Evolutionary conservation across 2,329 filamentous ascomycete species (phyloP).

Genomic region (Atkinsonella texensis): DNA sequence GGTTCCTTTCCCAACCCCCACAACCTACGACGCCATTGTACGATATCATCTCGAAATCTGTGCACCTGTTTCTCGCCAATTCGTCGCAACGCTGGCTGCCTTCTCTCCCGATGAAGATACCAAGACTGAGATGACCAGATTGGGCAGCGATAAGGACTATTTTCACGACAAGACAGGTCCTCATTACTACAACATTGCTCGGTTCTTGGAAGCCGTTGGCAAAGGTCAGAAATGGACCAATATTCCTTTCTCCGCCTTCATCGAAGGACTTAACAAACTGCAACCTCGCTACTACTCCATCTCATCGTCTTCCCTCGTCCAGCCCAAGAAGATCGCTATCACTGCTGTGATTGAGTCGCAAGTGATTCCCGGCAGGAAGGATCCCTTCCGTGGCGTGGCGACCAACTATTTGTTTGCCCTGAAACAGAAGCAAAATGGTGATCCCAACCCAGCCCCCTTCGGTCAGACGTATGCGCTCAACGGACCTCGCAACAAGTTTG

Average conservation of each 20-base stretch:
- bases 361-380: constrained; percentile 62
- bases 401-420: constrained; percentile 94
- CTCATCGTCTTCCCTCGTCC: constrained; percentile 87
- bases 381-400: constrained; percentile 81
- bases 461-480: constrained; percentile 76
- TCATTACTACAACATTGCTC: constrained; percentile 80
- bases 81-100: constrained; percentile 72
- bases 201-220: constrained; percentile 62
- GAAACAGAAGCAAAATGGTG: constrained; percentile 92
- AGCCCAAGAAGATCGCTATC: constrained; percentile 89
- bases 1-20: constrained; percentile 93
- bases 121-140: constrained; percentile 78
- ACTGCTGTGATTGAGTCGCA: constrained; percentile 89
- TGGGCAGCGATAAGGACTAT: constrained; percentile 89
- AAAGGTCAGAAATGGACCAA: constrained; percentile 67
- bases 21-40: constrained; percentile 84
- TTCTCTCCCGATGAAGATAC: constrained; percentile 77
- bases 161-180: constrained; percentile 77
- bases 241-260: constrained; percentile 86
- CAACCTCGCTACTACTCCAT: constrained; percentile 99
- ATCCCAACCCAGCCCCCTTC: constrained; percentile 68
- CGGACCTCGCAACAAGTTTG: constrained; percentile 93
- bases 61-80: constrained; percentile 91
- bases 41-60: constrained; percentile 97
- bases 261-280: constrained; percentile 87